Evolutionary conservation across 305 asterid species (phyloP).

Genomic region (Stenogyne calaminthoides): DNA sequence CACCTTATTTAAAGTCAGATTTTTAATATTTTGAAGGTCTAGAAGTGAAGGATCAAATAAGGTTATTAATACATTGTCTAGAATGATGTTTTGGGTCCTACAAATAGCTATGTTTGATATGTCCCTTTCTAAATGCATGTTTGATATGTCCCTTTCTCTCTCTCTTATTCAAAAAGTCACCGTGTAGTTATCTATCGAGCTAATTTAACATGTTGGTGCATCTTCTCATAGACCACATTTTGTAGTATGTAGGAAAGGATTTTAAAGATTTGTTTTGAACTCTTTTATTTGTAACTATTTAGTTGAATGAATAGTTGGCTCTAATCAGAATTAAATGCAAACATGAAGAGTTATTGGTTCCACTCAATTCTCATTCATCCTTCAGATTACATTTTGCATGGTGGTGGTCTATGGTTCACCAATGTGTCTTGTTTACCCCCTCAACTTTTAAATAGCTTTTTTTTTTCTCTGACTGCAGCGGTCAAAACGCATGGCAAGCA

Average conservation of each 20-base stretch:
- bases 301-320: too few relatives aligned
- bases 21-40: not conserved
- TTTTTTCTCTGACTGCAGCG: constrained; percentile 47
- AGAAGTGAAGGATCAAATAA: not conserved
- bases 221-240: not conserved
- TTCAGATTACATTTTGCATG: constrained; percentile 1
- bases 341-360: not conserved
- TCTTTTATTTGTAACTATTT: not conserved
- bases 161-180: constrained; percentile 13
- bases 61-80: not conserved
- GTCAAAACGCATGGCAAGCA: constrained; percentile 90
- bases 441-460: constrained; percentile 16
- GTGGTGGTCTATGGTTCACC: not conserved
- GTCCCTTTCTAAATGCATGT: too few relatives aligned
- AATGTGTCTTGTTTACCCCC: not conserved
- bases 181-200: not conserved
- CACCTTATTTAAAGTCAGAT: not conserved
- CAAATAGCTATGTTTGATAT: too few relatives aligned
- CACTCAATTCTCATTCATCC: not conserved
- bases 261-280: not conserved
- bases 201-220: not conserved
- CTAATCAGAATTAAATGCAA: not conserved
- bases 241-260: not conserved
- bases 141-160: too few relatives aligned
- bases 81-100: not conserved